Evolutionary conservation across 2,329 filamentous ascomycete species (phyloP).

Genomic region (Diaporthe caulivora): DNA sequence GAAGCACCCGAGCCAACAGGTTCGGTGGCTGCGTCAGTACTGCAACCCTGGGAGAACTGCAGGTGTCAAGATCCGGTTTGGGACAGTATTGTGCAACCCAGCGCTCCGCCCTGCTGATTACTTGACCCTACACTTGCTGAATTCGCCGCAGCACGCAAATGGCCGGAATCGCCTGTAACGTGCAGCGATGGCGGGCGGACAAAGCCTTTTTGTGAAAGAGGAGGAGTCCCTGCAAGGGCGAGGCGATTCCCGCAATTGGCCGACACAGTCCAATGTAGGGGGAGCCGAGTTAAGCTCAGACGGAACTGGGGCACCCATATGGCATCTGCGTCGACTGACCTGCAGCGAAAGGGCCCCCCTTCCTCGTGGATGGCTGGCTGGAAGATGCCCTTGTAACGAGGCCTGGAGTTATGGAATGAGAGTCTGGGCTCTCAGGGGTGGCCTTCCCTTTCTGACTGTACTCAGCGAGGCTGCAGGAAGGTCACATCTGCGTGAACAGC

Average conservation of each 20-base stretch:
- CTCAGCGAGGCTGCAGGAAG: conserved; percentile 36
- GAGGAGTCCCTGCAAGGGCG: conserved; percentile 18
- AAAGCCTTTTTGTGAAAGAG: background rate
- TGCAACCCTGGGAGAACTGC: conserved; percentile 23
- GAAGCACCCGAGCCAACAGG: conserved; percentile 8
- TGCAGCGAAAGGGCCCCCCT: conserved; percentile 16
- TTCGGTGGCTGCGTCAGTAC: conserved; percentile 31
- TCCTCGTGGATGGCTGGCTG: conserved; percentile 10
- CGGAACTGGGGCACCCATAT: conserved; percentile 1
- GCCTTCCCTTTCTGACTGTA: conserved; percentile 26
- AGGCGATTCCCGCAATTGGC: background rate
- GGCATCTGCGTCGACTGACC: background rate
- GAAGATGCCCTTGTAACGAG: conserved; percentile 24
- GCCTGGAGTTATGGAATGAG: conserved; percentile 19
- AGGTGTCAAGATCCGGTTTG: conserved; percentile 35
- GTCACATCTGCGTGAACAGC: conserved; percentile 29
- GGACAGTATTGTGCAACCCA: conserved; percentile 29
- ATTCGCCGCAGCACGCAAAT: background rate
- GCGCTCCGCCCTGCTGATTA: conserved; percentile 23
- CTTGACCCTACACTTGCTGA: background rate
- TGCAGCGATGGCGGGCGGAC: conserved; percentile 7
- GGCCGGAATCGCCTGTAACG: background rate
- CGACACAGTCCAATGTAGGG: conserved; percentile 14
- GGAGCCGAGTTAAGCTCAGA: background rate
- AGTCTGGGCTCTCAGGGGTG: conserved; percentile 18